Percentiles rank a stretch among this genome's conserved stretches.
phyloP scores from a whole-genome alignment of 1,284 basidiomycete species.

The Ganoderma resinaceum region DNA sequence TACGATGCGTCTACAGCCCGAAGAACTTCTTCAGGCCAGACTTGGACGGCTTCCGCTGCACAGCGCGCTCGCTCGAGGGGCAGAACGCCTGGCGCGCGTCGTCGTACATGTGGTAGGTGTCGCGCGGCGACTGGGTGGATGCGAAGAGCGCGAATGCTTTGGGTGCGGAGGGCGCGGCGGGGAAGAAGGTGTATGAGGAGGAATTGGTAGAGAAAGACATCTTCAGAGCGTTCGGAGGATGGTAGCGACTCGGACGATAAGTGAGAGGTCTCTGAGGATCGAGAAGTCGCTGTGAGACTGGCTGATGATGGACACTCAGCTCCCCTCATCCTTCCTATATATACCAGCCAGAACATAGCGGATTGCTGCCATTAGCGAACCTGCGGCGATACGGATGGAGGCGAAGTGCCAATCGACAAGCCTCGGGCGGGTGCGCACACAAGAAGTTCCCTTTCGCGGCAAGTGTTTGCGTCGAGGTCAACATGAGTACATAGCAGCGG shows the following conservation, averaged over 20 bases:
- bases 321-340: neutral
- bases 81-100: slow-evolving; percentile 25
- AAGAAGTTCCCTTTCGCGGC: neutral
- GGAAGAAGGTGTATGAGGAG: neutral
- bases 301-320: neutral
- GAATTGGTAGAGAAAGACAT: neutral
- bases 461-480: neutral
- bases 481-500: neutral
- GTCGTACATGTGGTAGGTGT: slow-evolving; percentile 11
- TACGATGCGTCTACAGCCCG: slow-evolving; percentile 21
- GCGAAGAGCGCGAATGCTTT: slow-evolving; percentile 35
- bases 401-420: neutral
- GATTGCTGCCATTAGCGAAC: neutral
- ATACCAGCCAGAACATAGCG: neutral
- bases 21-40: slow-evolving; percentile 35
- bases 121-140: slow-evolving; percentile 34
- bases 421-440: neutral
- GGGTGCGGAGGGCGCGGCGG: slow-evolving; percentile 27
- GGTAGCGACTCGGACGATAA: neutral
- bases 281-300: neutral
- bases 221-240: neutral
- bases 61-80: slow-evolving; percentile 24
- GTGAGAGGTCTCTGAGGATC: neutral
- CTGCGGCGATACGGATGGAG: neutral
- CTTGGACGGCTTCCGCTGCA: slow-evolving; percentile 27